These are phyloP conservation scores for Solanum piurae DNA, from an alignment of 257 asterid genomes.

Conservation along the genomic window DNA sequence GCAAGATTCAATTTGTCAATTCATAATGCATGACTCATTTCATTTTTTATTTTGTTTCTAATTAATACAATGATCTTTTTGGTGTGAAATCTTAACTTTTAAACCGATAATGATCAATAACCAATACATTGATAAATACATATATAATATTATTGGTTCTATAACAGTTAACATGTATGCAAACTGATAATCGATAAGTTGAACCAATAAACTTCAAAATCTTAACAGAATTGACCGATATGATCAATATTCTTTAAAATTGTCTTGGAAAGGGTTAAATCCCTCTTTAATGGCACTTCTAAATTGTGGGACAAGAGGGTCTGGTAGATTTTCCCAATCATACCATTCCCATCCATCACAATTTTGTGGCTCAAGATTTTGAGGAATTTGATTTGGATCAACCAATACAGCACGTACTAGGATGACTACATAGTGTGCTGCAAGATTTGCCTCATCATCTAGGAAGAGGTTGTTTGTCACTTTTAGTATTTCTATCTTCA, in stretches of 20 bases:
- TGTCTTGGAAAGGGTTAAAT: conserved; percentile 20
- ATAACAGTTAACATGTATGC: too few species aligned
- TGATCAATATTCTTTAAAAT: not conserved
- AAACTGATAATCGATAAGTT: not conserved
- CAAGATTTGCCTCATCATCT: not conserved
- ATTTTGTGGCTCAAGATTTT: conserved; percentile 44
- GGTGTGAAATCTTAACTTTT: not conserved
- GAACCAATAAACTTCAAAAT: not conserved
- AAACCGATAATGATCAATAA: not conserved
- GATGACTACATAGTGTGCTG: conserved; percentile 33
- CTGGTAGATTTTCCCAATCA: conserved; percentile 40
- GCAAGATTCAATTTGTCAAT: not conserved
- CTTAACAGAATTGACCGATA: not conserved
- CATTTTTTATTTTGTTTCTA: not conserved
- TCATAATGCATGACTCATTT: too few species aligned
- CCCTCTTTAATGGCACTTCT: conserved; percentile 17
- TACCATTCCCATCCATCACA: conserved; percentile 68
- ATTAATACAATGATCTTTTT: too few species aligned
- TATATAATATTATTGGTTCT: too few species aligned
- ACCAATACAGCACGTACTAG: conserved; percentile 30
- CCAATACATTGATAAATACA: not conserved
- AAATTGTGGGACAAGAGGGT: conserved; percentile 30
- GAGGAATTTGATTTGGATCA: conserved; percentile 20
- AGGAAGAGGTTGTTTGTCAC: conserved; percentile 27
- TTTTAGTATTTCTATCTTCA: conserved; percentile 21